A percentile compares a stretch with the other conserved stretches of the same genome.
Conservation (phyloP, 176 grass and related monocot genomes). For the Avena eriantha region DNA sequence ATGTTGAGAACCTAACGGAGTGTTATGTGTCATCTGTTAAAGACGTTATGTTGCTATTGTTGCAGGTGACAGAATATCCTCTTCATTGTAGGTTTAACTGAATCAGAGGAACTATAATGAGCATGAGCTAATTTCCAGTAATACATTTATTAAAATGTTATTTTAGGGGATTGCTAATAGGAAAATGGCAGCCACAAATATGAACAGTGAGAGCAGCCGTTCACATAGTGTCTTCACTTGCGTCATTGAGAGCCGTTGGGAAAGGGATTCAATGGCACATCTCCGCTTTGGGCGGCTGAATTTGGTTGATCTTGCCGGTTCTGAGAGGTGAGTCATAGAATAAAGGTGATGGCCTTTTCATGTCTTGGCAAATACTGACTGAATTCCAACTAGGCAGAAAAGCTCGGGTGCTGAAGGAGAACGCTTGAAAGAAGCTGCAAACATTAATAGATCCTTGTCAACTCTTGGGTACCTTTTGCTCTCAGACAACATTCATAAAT, state of each 20-base stretch:
- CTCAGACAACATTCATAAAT: conserved; percentile 4
- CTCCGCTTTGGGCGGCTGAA: conserved; percentile 85
- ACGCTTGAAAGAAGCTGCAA: conserved; percentile 96
- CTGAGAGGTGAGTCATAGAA: conserved; percentile 76
- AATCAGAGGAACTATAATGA: conserved; percentile 18
- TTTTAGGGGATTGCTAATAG: conserved; percentile 79
- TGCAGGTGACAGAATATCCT: conserved; percentile 66
- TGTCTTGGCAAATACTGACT: conserved; percentile 47
- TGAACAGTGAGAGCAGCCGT: conserved; percentile 93
- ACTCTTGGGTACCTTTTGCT: conserved; percentile 79
- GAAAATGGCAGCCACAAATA: conserved; percentile 94
- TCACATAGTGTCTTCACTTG: conserved; percentile 97
- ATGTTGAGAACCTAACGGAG: conserved; percentile 90
- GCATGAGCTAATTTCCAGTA: conserved; percentile 21
- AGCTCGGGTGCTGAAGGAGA: conserved; percentile 95
- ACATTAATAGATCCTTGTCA: conserved; percentile 94
- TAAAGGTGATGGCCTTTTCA: conserved; percentile 1
- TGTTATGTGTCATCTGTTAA: conserved; percentile 71
- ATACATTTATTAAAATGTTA: conserved; percentile 29
- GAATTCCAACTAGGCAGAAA: conserved; percentile 84
- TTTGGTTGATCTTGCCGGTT: conserved; percentile 95
- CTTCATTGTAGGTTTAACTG: background rate
- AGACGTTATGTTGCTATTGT: conserved; percentile 75
- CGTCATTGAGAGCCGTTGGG: conserved; percentile 87
- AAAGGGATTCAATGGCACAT: conserved; percentile 84